Evolutionary conservation across 73 alveolate genomes (phyloP), one percentile per base, ranked within the genome.

Genomic region (Blepharisma stoltei): DNA sequence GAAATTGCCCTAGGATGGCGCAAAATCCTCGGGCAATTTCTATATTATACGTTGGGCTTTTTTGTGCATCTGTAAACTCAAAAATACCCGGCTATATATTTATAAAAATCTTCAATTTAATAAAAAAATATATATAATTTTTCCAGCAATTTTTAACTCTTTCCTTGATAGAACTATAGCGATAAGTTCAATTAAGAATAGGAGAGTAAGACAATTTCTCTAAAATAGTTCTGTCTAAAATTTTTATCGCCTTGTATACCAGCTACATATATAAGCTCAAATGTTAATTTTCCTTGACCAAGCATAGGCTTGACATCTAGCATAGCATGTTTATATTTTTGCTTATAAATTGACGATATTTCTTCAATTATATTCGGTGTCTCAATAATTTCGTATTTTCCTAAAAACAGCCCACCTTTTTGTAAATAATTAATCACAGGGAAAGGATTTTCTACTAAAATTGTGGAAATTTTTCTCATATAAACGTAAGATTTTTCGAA

Each of bases 231-330:
- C 47, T 60, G 73, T 25, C 73, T 60, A 25, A 60, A 60, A 25
- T 60, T 60, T 25, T 60, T 60, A 60, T 60, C 73, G 46, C 73
- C 73, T 60, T 60, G 73, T 18, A 60, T 60, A 4, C 73, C 73
- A 1, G 73, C 23, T 25, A 60, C 73, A 60, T 60, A 60, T 14
- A 60, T 60, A 60, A 60, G 73, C 46, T 60, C 73, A 60, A 60
- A 60, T 14, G 73, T 60, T 9, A 14, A 11, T 25, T 38, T n/a
- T 0, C 32, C 21, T 9, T 38, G 27, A 1, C 27, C 20, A 9
- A 69, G 79, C 67, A 69, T 69, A 44, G 55, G 65, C 60, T 69
- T 69, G 1, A 69, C 79, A 37, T 44, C 27, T 14, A 69, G 25
- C 25, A 44, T 18, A 25, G 79, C 79, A 44, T 46, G 55, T 4